A percentile compares a stretch with the other conserved stretches of the same genome.
Evolutionary conservation across 2,329 filamentous ascomycete genomes (phyloP).

Genomic region (Fusarium zealandicum): DNA sequence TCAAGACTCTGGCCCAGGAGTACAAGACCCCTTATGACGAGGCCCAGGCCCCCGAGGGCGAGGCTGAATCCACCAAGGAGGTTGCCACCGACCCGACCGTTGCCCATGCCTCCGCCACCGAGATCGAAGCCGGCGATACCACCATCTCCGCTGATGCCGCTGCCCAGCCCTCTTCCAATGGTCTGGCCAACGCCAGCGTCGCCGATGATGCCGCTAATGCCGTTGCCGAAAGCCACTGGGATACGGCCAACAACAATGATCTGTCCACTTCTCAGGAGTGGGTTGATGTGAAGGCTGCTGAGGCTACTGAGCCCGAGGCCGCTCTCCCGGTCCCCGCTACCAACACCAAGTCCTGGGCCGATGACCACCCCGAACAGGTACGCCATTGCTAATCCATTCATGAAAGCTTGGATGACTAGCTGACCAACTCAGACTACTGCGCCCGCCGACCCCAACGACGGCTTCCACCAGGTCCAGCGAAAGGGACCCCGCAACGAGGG

Average conservation of each 20-base stretch:
- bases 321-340: constrained; percentile 58
- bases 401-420: constrained; percentile 12
- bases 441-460: constrained; percentile 61
- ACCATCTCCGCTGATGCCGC: constrained; percentile 51
- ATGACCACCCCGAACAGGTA: constrained; percentile 72
- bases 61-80: constrained; percentile 45
- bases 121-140: constrained; percentile 62
- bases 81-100: constrained; percentile 69
- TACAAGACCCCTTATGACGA: constrained; percentile 57
- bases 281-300: constrained; percentile 73
- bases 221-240: constrained; percentile 73
- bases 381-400: constrained; percentile 22
- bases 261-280: constrained; percentile 68
- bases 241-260: constrained; percentile 56
- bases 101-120: constrained; percentile 70
- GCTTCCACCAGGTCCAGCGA: constrained; percentile 76
- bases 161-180: constrained; percentile 49
- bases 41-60: constrained; percentile 44
- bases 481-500: constrained; percentile 63
- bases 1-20: constrained; percentile 57
- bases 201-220: constrained; percentile 63
- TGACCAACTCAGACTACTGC: constrained; percentile 44
- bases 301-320: constrained; percentile 76
- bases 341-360: constrained; percentile 78
- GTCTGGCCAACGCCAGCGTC: constrained; percentile 59